Evolutionary conservation across 495 filamentous ascomycete species (phyloP).

Genomic region (Penicillium coffeae): DNA sequence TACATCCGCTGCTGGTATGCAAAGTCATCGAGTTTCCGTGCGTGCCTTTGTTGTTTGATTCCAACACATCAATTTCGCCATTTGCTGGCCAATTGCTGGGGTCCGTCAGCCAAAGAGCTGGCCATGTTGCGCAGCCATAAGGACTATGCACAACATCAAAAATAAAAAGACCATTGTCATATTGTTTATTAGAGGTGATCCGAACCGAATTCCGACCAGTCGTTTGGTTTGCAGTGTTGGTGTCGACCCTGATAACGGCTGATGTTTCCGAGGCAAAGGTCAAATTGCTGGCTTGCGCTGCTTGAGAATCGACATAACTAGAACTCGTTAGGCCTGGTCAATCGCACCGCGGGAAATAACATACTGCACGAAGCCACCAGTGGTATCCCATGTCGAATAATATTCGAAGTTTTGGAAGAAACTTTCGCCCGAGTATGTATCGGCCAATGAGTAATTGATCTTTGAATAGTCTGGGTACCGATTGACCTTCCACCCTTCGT

Average conservation of each 20-base stretch:
- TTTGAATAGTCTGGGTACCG: slow-evolving; percentile 44
- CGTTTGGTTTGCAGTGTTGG: slow-evolving; percentile 23
- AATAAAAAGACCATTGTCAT: slow-evolving; percentile 44
- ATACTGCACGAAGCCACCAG: slow-evolving; percentile 36
- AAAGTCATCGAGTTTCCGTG: slow-evolving; percentile 33
- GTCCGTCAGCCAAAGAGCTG: slow-evolving; percentile 54
- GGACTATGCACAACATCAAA: slow-evolving; percentile 41
- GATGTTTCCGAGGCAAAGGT: slow-evolving; percentile 38
- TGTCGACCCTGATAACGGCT: slow-evolving; percentile 49
- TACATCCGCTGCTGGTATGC: slow-evolving; percentile 32
- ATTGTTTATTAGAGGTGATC: slow-evolving; percentile 41
- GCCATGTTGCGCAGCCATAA: slow-evolving; percentile 46
- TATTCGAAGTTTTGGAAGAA: slow-evolving; percentile 49
- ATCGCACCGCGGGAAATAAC: slow-evolving; percentile 6
- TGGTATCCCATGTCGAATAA: slow-evolving; percentile 41
- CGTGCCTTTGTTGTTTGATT: slow-evolving; percentile 30
- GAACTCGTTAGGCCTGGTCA: neutral
- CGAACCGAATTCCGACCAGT: slow-evolving; percentile 44
- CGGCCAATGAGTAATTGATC: slow-evolving; percentile 38
- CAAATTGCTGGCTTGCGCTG: slow-evolving; percentile 33
- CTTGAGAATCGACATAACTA: slow-evolving; percentile 16
- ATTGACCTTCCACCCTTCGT: slow-evolving; percentile 35
- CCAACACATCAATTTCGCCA: slow-evolving; percentile 42
- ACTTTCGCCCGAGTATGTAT: slow-evolving; percentile 38
- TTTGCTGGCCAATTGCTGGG: slow-evolving; percentile 49